Percentiles rank a stretch among this genome's conserved stretches.
Conservation (phyloP, 805 yeast genomes). For the Sungouiozyma ichnusensis region DNA sequence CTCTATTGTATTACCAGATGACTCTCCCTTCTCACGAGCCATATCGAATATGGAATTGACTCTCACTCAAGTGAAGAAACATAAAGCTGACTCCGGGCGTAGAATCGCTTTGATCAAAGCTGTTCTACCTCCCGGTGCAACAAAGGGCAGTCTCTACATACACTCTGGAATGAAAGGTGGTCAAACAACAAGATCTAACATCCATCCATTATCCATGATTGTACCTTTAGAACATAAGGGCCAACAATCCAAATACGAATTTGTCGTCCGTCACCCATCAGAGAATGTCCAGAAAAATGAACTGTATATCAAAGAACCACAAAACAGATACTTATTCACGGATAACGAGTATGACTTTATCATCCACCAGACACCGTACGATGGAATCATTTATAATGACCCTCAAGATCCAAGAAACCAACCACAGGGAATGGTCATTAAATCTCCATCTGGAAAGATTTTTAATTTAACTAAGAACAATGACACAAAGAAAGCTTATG, state of each 20-base stretch:
- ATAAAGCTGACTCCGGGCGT: conserved; percentile 33
- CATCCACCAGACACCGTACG: conserved; percentile 51
- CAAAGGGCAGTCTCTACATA: conserved; percentile 63
- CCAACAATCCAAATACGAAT: conserved; percentile 43
- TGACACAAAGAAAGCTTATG: conserved; percentile 38
- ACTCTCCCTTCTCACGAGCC: conserved; percentile 15
- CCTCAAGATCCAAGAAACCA: conserved; percentile 31
- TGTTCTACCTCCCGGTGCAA: conserved; percentile 55
- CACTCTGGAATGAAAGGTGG: conserved; percentile 59
- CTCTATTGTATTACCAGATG: conserved; percentile 40
- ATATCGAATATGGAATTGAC: conserved; percentile 36
- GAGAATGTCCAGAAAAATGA: conserved; percentile 62
- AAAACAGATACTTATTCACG: conserved; percentile 47
- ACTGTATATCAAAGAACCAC: conserved; percentile 78
- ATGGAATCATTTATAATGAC: conserved; percentile 31
- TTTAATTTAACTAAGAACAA: conserved; percentile 41
- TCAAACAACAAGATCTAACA: conserved; percentile 45
- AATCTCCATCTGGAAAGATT: conserved; percentile 78
- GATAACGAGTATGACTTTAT: conserved; percentile 57
- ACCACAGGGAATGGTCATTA: conserved; percentile 46
- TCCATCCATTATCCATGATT: conserved; percentile 61
- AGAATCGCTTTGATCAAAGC: conserved; percentile 76
- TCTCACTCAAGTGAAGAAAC: conserved; percentile 72
- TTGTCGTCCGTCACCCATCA: conserved; percentile 64
- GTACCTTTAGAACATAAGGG: conserved; percentile 72